Percentiles rank a stretch among this genome's conserved stretches.
Evolutionary conservation across 78 protist genomes (phyloP).

Genomic region (Dictyostelium capitatum): DNA sequence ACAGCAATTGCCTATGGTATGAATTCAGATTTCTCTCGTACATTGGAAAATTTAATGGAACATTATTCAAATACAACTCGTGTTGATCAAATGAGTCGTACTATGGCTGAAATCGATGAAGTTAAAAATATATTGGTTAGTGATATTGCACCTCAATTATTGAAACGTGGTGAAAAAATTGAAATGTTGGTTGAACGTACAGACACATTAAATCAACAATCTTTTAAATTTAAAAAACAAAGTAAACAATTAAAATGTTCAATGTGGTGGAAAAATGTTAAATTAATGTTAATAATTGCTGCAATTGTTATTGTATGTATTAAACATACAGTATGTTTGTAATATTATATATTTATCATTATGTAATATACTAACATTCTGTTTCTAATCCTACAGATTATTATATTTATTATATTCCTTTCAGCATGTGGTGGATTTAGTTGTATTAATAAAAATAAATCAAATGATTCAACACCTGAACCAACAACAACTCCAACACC

Average conservation of each 20-base stretch:
- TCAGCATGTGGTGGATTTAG: slow-evolving; percentile 63
- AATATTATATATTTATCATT: too few species aligned
- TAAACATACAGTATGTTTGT: not conserved
- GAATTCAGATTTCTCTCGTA: slow-evolving; percentile 88
- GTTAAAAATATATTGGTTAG: slow-evolving; percentile 90
- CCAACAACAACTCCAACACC: not conserved
- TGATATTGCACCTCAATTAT: slow-evolving; percentile 90
- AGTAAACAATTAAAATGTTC: slow-evolving; percentile 89
- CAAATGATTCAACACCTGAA: not conserved
- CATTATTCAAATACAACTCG: slow-evolving; percentile 85
- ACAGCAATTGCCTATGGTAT: slow-evolving; percentile 87
- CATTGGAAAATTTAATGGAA: slow-evolving; percentile 85
- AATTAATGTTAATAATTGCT: slow-evolving; percentile 84
- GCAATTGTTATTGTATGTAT: slow-evolving; percentile 71
- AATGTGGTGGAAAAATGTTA: slow-evolving; percentile 97
- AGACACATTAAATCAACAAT: slow-evolving; percentile 86
- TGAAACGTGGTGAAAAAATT: slow-evolving; percentile 95
- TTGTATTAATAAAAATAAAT: not conserved
- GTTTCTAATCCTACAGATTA: not conserved
- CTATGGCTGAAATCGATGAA: slow-evolving; percentile 87
- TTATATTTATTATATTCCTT: slow-evolving; percentile 46
- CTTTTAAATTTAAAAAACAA: slow-evolving; percentile 92
- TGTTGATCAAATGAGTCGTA: slow-evolving; percentile 61
- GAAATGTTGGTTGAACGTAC: slow-evolving; percentile 95
- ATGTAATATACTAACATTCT: not conserved